Conservation (phyloP, 2,329 filamentous ascomycete species). For the Ascochyta pisi region DNA sequence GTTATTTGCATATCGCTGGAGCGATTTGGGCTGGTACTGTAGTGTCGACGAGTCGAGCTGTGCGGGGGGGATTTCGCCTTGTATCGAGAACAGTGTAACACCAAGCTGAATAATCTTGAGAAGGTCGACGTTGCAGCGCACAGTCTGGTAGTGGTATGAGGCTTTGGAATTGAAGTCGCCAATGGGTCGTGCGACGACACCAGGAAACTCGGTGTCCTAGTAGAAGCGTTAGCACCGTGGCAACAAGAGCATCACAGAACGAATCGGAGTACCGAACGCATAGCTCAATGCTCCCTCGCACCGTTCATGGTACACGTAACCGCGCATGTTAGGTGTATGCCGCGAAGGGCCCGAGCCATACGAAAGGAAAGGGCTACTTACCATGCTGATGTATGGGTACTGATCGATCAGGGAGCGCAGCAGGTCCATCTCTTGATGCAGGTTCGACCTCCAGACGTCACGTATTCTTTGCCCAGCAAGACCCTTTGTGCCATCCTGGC, state of each 20-base stretch:
- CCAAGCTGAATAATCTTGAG: constrained; percentile 98
- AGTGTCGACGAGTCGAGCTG: constrained; percentile 62
- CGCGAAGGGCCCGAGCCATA: constrained; percentile 2
- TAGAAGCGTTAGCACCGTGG: constrained; percentile 23
- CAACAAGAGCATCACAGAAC: background rate
- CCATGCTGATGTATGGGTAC: constrained; percentile 98
- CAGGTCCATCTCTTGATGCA: constrained; percentile 87
- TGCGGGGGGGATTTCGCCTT: constrained; percentile 84
- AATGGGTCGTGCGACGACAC: constrained; percentile 93
- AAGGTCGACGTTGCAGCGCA: constrained; percentile 96
- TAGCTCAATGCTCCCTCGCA: constrained; percentile 3
- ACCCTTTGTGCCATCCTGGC: constrained; percentile 63
- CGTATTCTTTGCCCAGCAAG: constrained; percentile 77
- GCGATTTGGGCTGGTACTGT: constrained; percentile 50
- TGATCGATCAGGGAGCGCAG: constrained; percentile 84
- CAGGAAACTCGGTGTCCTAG: constrained; percentile 98
- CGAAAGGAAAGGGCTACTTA: constrained; percentile 56
- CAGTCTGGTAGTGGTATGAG: constrained; percentile 97
- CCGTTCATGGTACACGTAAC: constrained; percentile 18
- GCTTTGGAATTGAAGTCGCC: constrained; percentile 93
- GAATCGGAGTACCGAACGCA: constrained; percentile 17
- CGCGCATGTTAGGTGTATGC: constrained; percentile 19
- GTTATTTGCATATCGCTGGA: constrained; percentile 59
- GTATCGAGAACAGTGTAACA: constrained; percentile 88
- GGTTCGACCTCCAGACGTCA: constrained; percentile 93